Conservation (phyloP, 2,329 filamentous ascomycete genomes). For the Grosmannia huntii region DNA sequence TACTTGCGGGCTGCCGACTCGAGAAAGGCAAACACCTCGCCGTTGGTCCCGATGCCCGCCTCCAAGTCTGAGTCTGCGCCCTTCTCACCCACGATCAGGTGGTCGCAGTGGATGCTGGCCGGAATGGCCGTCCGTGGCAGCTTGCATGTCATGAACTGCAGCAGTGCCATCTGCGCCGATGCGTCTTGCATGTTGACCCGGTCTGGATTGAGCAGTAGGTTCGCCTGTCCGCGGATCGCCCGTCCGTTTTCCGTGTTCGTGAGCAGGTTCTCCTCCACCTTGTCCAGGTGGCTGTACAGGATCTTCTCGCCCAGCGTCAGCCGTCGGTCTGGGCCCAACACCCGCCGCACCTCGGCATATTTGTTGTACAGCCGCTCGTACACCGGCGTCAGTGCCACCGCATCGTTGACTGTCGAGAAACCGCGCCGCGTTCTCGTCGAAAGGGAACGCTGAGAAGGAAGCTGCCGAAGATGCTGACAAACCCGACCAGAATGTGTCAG, state of each 20-base stretch:
- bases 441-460: conserved; percentile 18
- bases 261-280: conserved; percentile 76
- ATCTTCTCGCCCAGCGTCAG: conserved; percentile 97
- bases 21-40: conserved; percentile 94
- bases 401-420: conserved; percentile 24
- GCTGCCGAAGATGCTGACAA: conserved; percentile 23
- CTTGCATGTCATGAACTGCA: conserved; percentile 98
- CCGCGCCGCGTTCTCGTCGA: conserved; percentile 17
- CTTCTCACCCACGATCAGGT: conserved; percentile 92
- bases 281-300: conserved; percentile 87
- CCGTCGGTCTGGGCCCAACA: conserved; percentile 47
- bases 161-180: conserved; percentile 91
- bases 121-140: conserved; percentile 82
- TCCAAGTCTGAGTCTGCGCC: conserved; percentile 79
- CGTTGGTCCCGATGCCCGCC: conserved; percentile 78
- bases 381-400: conserved; percentile 45
- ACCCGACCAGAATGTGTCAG: not conserved
- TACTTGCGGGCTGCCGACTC: conserved; percentile 86
- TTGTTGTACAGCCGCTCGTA: conserved; percentile 72
- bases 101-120: conserved; percentile 96
- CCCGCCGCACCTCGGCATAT: conserved; percentile 59
- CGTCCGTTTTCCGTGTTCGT: conserved; percentile 72
- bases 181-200: conserved; percentile 99
- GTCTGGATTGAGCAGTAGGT: conserved; percentile 93
- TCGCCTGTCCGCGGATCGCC: conserved; percentile 74